Evolutionary conservation across 2,329 filamentous ascomycete genomes (phyloP).

Genomic region (Colletotrichum kahawae): DNA sequence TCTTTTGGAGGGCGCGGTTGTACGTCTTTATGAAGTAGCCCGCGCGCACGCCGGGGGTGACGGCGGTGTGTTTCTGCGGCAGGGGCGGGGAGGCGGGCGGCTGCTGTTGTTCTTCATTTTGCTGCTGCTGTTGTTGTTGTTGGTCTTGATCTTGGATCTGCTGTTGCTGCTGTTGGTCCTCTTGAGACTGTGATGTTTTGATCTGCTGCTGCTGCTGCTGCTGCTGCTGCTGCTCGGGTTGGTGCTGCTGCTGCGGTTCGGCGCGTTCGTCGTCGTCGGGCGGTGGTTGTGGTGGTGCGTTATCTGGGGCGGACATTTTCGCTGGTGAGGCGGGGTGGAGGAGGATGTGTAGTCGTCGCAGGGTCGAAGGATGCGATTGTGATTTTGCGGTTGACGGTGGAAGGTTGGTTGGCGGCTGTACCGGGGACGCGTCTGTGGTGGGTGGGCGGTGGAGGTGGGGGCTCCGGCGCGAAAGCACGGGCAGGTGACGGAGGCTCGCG

Average conservation of each 20-base stretch:
- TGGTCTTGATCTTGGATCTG: background rate
- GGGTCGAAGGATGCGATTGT: background rate
- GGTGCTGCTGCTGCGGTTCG: background rate
- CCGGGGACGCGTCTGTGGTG: background rate
- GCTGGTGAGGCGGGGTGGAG: background rate
- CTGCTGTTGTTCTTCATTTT: background rate
- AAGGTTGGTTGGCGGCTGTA: background rate
- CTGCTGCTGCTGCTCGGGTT: background rate
- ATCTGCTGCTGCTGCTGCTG: background rate
- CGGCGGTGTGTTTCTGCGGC: constrained; percentile 45
- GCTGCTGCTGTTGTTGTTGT: background rate
- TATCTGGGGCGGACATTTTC: background rate
- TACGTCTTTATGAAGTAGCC: constrained; percentile 59
- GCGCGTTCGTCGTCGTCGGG: background rate
- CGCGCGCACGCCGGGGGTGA: constrained; percentile 62
- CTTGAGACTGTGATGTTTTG: background rate
- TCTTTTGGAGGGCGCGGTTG: constrained; percentile 47
- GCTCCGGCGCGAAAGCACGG: background rate
- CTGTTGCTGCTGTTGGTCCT: background rate
- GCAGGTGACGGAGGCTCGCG: background rate
- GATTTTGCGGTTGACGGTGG: background rate
- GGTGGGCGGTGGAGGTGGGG: background rate
- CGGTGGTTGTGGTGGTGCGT: background rate
- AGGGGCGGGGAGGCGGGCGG: constrained; percentile 42
- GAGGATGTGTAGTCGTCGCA: background rate